These are phyloP conservation scores for Penicillium cataractarum DNA, from an alignment of 495 filamentous ascomycete genomes.

Conservation along the genomic window DNA sequence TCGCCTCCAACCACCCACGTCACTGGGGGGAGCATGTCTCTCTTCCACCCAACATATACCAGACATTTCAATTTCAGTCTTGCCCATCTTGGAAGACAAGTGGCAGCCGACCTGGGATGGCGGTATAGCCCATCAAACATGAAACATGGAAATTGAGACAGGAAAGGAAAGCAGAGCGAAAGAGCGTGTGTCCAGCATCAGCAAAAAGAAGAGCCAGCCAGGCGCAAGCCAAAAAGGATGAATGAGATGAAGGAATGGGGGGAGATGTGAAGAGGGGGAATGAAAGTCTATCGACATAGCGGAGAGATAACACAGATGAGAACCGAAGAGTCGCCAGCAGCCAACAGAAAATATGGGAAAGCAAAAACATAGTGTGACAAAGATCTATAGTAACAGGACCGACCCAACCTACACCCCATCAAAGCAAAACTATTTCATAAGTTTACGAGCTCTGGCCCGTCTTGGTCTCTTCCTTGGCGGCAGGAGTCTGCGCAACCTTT, in stretches of 20 bases:
- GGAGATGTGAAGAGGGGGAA: conserved; percentile 6
- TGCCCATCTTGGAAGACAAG: not conserved
- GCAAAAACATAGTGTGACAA: conserved; percentile 11
- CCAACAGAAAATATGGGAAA: not conserved
- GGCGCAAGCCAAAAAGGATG: not conserved
- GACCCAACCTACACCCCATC: conserved; percentile 11
- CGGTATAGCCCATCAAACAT: not conserved
- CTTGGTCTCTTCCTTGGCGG: conserved; percentile 37
- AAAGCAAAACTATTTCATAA: conserved; percentile 21
- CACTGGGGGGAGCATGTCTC: not conserved
- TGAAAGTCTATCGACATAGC: conserved; percentile 31
- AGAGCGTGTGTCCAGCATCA: not conserved
- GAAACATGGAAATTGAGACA: not conserved
- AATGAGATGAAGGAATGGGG: conserved; percentile 8
- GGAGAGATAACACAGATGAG: conserved; percentile 32
- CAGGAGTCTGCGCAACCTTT: conserved; percentile 34
- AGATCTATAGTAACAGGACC: conserved; percentile 22
- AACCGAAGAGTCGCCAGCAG: conserved; percentile 21
- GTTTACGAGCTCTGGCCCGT: conserved; percentile 30
- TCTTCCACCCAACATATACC: not conserved
- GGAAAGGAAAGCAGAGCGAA: not conserved
- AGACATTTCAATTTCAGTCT: conserved; percentile 3
- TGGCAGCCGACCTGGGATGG: not conserved
- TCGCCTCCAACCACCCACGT: conserved; percentile 11
- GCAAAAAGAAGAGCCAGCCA: not conserved